These are phyloP conservation scores for Pelargonium hybrid DNA, from an alignment of 441 rosid species.

Conservation along the genomic window DNA sequence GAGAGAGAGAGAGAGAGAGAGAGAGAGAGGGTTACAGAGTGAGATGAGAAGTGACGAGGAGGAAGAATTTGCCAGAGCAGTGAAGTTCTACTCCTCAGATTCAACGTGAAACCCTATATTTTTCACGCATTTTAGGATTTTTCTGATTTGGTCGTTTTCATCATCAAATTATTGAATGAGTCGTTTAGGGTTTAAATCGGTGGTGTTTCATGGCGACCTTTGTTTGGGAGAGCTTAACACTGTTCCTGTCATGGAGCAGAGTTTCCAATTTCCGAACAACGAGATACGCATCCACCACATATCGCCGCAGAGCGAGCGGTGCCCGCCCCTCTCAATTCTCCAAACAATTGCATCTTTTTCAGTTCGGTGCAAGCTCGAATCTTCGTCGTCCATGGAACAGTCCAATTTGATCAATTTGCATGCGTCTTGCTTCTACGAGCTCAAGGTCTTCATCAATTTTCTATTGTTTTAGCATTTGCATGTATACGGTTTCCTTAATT, in stretches of 20 bases:
- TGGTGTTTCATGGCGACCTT: slow-evolving; percentile 67
- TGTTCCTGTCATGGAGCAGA: slow-evolving; percentile 36
- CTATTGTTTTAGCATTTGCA: not conserved
- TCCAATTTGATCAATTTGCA: slow-evolving; percentile 70
- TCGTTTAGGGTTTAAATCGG: slow-evolving; percentile 69
- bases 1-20: not conserved
- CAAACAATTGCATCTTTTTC: slow-evolving; percentile 73
- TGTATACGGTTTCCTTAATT: not conserved
- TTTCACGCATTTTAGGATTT: not conserved
- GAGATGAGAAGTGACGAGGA: not conserved
- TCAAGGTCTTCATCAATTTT: slow-evolving; percentile 37
- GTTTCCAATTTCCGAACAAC: slow-evolving; percentile 73
- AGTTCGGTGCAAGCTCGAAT: slow-evolving; percentile 85
- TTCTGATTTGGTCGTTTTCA: not conserved
- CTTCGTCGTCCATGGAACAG: slow-evolving; percentile 48
- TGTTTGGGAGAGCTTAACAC: slow-evolving; percentile 75
- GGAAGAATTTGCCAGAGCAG: not conserved
- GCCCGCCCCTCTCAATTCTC: slow-evolving; percentile 85
- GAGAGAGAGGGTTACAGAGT: not conserved
- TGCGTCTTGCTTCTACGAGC: slow-evolving; percentile 75
- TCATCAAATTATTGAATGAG: slow-evolving; percentile 35
- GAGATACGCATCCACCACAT: slow-evolving; percentile 85
- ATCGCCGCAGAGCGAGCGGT: slow-evolving; percentile 63
- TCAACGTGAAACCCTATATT: not conserved
- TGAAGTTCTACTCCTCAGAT: not conserved